Base-by-base conservation (phyloP, 495 filamentous ascomycete species). In the Parathielavia hyrcaniae region DNA sequence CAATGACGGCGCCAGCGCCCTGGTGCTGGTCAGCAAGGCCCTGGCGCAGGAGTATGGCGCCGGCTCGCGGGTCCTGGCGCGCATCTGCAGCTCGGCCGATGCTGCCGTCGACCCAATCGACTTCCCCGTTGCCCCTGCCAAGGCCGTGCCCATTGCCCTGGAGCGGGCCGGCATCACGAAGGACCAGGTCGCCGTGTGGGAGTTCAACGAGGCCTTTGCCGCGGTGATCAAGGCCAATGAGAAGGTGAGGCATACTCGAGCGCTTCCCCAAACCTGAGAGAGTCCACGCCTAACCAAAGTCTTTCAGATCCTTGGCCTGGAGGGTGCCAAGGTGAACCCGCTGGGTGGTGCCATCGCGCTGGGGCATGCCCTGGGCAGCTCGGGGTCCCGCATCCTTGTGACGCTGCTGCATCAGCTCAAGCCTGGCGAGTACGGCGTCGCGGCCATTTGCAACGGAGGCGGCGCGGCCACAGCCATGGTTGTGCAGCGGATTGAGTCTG, bases 191-290 rank as follows among this genome's bases (percentile, higher is more conserved):
- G 84, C 91, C 3, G 74, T 96, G 4, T 97, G 92, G 91, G 93
- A 98, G 71, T 93, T 98, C 73, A 98, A 98, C 71, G 93, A 98
- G 70, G 93, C 93, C 0, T 98, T 98, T 70, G 92, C 92, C 14
- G 92, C 88, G 0, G 92, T 97, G 14, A 95, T 96, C 72, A 91
- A 91, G 71, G 92, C 92, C 10, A 97, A 96, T 63, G 87, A 89
- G 65, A 88, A 93, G 84, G 88, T 87, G 66, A 72, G 70, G 32
- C 26, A 62, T 23, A 10, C 6, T 20, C 43, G 17, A 17, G n/a
- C 30, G 11, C 20, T 61, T 41, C 20, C 60, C 40, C 53, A 32
- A n/a, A 17, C 13, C 23, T 20, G 13, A 8, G 41, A 8, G 41
- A 32, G 11, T 6, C 44, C 40, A 48, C 40, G 17, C n/a, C 67